Evolutionary conservation across 1,139 yeast genomes (phyloP).

Genomic region (Pneumocystis oryctolagi): DNA sequence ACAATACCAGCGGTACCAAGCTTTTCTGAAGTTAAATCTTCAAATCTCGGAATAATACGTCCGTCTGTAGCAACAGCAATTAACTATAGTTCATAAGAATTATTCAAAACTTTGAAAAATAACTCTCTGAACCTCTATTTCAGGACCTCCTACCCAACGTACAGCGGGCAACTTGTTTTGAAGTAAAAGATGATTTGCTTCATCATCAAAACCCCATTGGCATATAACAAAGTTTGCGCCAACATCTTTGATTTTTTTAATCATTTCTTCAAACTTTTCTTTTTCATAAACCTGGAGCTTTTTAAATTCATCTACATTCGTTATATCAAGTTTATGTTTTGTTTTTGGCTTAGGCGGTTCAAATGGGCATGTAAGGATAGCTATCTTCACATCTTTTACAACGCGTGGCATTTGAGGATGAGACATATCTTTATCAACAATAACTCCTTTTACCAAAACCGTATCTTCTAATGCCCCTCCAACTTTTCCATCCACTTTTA

Average conservation of each 20-base stretch:
- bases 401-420: slow-evolving; percentile 95
- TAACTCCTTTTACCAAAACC: slow-evolving; percentile 71
- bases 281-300: slow-evolving; percentile 84
- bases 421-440: slow-evolving; percentile 89
- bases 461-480: slow-evolving; percentile 91
- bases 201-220: slow-evolving; percentile 99
- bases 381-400: slow-evolving; percentile 70
- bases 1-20: slow-evolving; percentile 79
- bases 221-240: slow-evolving; percentile 96
- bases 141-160: slow-evolving; percentile 99
- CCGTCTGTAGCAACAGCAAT: slow-evolving; percentile 97
- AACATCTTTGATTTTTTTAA: slow-evolving; percentile 63
- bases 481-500: slow-evolving; percentile 86
- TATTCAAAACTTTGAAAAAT: background rate
- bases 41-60: slow-evolving; percentile 91
- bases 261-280: slow-evolving; percentile 82
- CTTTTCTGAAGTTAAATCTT: slow-evolving; percentile 69
- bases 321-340: slow-evolving; percentile 87
- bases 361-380: slow-evolving; percentile 93
- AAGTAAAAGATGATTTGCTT: slow-evolving; percentile 83
- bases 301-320: slow-evolving; percentile 82
- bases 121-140: slow-evolving; percentile 40
- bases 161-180: slow-evolving; percentile 87
- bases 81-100: slow-evolving; percentile 23
- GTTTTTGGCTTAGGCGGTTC: slow-evolving; percentile 99